Percentiles rank a stretch among this genome's conserved stretches.
These are phyloP conservation scores for Mastigamoeba balamuthi DNA, from an alignment of 78 protist genomes.

Conservation along the genomic window DNA sequence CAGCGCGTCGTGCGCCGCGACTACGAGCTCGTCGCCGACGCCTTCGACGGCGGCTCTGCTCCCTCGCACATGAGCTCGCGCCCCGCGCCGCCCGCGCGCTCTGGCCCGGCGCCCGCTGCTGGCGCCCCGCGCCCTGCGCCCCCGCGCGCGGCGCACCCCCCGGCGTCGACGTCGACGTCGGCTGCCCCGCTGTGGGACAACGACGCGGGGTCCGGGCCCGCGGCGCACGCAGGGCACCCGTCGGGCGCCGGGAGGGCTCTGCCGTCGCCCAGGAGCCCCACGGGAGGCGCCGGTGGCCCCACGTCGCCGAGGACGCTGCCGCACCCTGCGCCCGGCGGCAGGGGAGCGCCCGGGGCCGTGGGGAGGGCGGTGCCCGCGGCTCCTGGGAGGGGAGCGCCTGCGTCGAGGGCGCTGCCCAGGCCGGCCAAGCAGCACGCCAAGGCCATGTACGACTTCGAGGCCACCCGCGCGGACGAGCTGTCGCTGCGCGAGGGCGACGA, in stretches of 20 bases:
- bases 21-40: background rate
- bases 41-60: background rate
- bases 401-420: background rate
- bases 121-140: no score
- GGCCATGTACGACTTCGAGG: conserved; percentile 58
- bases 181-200: no score
- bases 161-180: no score
- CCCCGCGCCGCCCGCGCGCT: no score
- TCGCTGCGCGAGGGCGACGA: conserved; percentile 48
- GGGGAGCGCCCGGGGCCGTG: no score
- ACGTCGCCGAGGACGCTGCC: no score
- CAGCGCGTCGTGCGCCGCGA: background rate
- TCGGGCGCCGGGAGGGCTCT: background rate
- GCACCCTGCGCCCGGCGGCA: no score
- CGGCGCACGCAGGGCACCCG: background rate
- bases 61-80: background rate
- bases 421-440: conserved; percentile 23
- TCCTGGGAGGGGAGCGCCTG: conserved; percentile 15
- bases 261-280: conserved; percentile 8
- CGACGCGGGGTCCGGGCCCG: no score
- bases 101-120: no score
- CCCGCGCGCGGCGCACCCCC: no score
- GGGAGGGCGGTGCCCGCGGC: conserved; percentile 29
- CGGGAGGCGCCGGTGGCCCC: conserved; percentile 34
- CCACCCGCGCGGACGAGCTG: conserved; percentile 36